phyloP scores from a whole-genome alignment of 2,329 filamentous ascomycete genomes.

The Colletotrichum abscissum region DNA sequence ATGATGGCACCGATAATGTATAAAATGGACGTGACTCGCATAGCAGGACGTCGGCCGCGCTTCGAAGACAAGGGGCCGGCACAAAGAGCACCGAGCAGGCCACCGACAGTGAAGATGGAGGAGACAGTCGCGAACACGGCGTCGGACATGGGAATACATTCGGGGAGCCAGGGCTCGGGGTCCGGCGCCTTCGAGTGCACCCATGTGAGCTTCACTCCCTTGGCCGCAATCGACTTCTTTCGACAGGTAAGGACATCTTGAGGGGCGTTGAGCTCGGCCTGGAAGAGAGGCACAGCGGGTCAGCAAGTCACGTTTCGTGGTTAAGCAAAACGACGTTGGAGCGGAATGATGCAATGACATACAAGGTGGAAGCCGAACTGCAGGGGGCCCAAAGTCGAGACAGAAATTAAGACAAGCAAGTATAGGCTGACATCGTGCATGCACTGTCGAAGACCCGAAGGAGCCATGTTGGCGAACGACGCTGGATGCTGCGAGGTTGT shows the following conservation, averaged over 20 bases:
- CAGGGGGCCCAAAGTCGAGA: constrained; percentile 86
- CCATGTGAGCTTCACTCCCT: constrained; percentile 40
- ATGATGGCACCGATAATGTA: constrained; percentile 81
- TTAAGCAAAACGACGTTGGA: background rate
- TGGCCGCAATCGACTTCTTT: constrained; percentile 57
- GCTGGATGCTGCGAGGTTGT: background rate
- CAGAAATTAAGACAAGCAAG: constrained; percentile 79
- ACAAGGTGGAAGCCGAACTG: constrained; percentile 97
- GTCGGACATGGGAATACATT: constrained; percentile 90
- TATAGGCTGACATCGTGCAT: constrained; percentile 74
- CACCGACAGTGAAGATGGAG: constrained; percentile 91
- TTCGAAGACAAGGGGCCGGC: constrained; percentile 83
- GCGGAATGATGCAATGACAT: constrained; percentile 44
- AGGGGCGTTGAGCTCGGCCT: constrained; percentile 96
- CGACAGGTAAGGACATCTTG: constrained; percentile 93
- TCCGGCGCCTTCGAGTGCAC: constrained; percentile 41
- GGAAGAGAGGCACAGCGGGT: constrained; percentile 13
- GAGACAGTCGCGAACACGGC: constrained; percentile 87
- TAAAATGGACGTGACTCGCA: constrained; percentile 81
- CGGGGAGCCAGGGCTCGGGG: constrained; percentile 60
- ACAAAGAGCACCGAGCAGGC: constrained; percentile 82
- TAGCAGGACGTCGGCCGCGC: constrained; percentile 79
- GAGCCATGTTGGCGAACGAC: constrained; percentile 43
- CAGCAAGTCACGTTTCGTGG: background rate
- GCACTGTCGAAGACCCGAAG: constrained; percentile 51